Base-by-base conservation (phyloP, 2,329 filamentous ascomycete species). In the Purpureocillium lavendulum region DNA sequence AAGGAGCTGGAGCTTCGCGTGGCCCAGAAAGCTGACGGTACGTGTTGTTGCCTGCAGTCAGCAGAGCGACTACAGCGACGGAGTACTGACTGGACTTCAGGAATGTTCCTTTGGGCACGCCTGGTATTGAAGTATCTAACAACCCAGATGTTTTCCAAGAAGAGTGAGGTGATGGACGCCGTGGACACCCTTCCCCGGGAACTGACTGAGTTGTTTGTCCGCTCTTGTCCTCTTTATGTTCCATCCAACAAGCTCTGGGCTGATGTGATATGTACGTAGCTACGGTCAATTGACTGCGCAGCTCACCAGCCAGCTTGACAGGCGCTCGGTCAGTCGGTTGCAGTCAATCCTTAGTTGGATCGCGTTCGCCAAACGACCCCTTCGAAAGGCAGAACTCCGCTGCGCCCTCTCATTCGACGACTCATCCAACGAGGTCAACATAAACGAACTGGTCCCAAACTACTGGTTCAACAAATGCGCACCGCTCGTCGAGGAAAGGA, bases 51-150 rank as follows among this genome's bases (percentile, higher is more conserved):
- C n/a, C n/a, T n/a, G n/a, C n/a, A n/a, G n/a, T n/a, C n/a, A n/a
- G n/a, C n/a, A n/a, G n/a, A 45, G 44, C 15, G 12, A 8, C 14
- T 13, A 14, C 24, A 14, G 15, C 33, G n/a, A 7, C 18, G 4
- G n/a, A 9, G 12, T n/a, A 5, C 21, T 24, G 12, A 13, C 29
- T 5, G 15, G 15, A n/a, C 2, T 3, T 2, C 4, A 61, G 61
- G 59, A 3, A 64, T 64, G 58, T 64, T 64, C 39, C 43, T 64
- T 1, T 64, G 52, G 30, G 60, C 60, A 21, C 45, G 56, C 3
- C 48, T 64, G 2, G 58, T 64, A 0, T 41, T 63, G 3, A 55
- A 62, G 15, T 61, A 58, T 21, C 37, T 64, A 3, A 30, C 47
- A 0, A 50, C 31, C 10, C 60, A 61, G 24, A 46, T 64, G 4